Evolutionary conservation across 306 rosid species (phyloP).

Genomic region (Canavalia ensiformis): DNA sequence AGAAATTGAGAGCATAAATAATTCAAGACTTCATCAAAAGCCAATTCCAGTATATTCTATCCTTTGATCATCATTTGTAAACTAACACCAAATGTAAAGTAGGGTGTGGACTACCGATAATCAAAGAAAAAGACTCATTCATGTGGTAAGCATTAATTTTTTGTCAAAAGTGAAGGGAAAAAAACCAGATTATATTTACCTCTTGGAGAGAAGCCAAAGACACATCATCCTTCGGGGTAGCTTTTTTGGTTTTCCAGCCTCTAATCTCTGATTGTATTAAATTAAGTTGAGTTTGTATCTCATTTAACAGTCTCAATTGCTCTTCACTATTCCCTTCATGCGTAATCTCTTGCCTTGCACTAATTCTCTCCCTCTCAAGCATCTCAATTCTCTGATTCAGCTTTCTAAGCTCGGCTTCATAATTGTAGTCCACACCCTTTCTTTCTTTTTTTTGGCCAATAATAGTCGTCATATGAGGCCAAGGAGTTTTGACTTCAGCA

Average conservation of each 20-base stretch:
- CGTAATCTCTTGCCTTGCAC: slow-evolving; percentile 63
- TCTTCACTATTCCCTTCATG: slow-evolving; percentile 61
- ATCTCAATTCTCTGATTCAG: slow-evolving; percentile 57
- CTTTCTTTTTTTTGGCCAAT: slow-evolving; percentile 49
- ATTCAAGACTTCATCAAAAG: slow-evolving; percentile 32
- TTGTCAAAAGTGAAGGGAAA: neutral
- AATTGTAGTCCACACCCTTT: slow-evolving; percentile 43
- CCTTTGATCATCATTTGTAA: neutral
- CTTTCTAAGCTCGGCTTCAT: slow-evolving; percentile 59
- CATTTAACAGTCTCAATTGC: slow-evolving; percentile 76
- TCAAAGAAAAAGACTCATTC: slow-evolving; percentile 14
- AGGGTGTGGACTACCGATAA: neutral
- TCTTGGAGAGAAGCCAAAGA: slow-evolving; percentile 61
- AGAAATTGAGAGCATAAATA: neutral
- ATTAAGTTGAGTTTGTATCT: slow-evolving; percentile 69
- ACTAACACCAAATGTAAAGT: slow-evolving; percentile 18
- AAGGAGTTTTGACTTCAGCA: slow-evolving; percentile 42
- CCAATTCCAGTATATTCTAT: neutral
- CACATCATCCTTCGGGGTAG: slow-evolving; percentile 52
- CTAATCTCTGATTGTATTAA: slow-evolving; percentile 63
- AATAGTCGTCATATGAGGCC: slow-evolving; percentile 29
- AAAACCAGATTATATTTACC: slow-evolving; percentile 54
- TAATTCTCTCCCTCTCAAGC: slow-evolving; percentile 64
- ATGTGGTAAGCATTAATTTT: neutral
- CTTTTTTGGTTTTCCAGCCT: slow-evolving; percentile 54